phyloP scores from a whole-genome alignment of 2,329 filamentous ascomycete species.

The Lachnellula hyalina region DNA sequence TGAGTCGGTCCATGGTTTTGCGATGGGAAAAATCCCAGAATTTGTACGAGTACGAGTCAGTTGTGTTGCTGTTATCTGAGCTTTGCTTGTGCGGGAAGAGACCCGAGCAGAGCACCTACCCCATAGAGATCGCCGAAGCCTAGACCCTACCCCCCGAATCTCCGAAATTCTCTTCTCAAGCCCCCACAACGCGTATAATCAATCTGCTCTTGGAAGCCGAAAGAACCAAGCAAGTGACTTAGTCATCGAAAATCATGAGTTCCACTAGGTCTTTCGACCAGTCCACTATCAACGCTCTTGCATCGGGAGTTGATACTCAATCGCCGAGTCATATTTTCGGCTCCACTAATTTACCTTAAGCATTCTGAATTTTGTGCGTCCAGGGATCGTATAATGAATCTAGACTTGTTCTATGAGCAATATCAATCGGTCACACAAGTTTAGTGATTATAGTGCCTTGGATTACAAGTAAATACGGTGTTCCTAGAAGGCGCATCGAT shows the following conservation, averaged over 20 bases:
- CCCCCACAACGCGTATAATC: background rate
- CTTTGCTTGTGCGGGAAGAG: background rate
- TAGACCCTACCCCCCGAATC: background rate
- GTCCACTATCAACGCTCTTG: too few species aligned
- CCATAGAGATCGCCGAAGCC: conserved; percentile 4
- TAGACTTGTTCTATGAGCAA: too few species aligned
- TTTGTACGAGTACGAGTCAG: background rate
- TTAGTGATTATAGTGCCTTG: background rate
- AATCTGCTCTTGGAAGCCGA: too few species aligned
- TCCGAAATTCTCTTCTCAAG: background rate
- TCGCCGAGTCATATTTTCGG: too few species aligned
- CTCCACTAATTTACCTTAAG: too few species aligned
- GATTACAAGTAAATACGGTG: background rate
- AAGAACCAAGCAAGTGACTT: too few species aligned
- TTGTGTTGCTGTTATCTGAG: background rate
- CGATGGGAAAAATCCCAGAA: too few species aligned
- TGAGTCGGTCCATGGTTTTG: background rate
- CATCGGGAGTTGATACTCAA: too few species aligned
- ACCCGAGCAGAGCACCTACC: background rate
- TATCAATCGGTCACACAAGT: background rate
- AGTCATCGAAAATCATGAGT: too few species aligned
- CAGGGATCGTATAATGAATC: too few species aligned
- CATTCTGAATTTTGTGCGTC: too few species aligned
- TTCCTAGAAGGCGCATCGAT: background rate
- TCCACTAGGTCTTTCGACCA: too few species aligned